Base-by-base conservation (phyloP, 2,329 filamentous ascomycete genomes). In the Monosporascus ibericus region DNA sequence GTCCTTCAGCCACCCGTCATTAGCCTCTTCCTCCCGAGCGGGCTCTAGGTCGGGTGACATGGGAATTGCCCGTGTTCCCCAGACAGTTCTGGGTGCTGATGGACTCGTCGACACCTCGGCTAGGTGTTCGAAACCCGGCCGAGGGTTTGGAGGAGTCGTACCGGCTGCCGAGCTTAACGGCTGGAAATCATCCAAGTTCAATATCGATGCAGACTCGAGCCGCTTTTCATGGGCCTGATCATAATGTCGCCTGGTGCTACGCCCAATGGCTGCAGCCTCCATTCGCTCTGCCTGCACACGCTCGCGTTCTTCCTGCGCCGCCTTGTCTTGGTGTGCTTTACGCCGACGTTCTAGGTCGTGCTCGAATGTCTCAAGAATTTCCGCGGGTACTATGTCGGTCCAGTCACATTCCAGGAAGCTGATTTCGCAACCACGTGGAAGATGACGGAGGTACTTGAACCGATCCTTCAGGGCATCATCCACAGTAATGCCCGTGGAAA, bases 361-460 rank as follows among this genome's bases (percentile, higher is more conserved):
- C n/a, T 79, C 75, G 69, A 96, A 96, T 1, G 79, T 78, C 39
- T 84, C 84, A n/a, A 96, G 75, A 3, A 89, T 80, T 48, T 89
- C 86, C 1, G 84, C 77, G 3, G 84, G 79, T 5, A 96, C 88
- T 38, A 94, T 88, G 59, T 95, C 91, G 3, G 89, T 91, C 92
- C 92, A 96, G 68, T 96, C 91, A 65, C 92, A 96, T 70, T 96
- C 92, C 1, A 96, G 70, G 63, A 96, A 96, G 59, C 80, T 90
- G 42, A 96, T 88, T 59, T 95, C 87, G 67, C 91, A 96, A n/a
- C 92, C 92, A 48, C 88, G 85, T 0, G 92, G 92, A 6, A 96
- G 77, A 68, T 96, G 92, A 1, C 84, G 83, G 3, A 96, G 79
- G 59, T 96, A 96, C 67, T 94, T 95, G 51, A 89, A 85, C 34